These are phyloP conservation scores for Datura wrightii DNA, from an alignment of 257 asterid genomes.

Conservation along the genomic window DNA sequence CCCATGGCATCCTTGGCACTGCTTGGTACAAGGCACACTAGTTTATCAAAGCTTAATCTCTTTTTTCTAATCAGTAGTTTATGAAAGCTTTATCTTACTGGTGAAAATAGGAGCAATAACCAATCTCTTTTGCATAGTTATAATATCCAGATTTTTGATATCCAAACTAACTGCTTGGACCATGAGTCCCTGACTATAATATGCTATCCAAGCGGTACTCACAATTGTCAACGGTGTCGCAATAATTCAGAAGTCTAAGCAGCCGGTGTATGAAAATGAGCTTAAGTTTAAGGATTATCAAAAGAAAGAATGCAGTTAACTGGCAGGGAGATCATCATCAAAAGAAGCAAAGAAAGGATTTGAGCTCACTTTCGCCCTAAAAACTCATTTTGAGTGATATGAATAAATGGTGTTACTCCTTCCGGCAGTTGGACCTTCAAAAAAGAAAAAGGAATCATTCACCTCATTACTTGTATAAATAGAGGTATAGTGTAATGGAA, in stretches of 20 bases:
- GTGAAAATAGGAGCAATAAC: not conserved
- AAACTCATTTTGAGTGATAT: constrained; percentile 63
- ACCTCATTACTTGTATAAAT: constrained; percentile 35
- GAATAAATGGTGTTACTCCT: constrained; percentile 61
- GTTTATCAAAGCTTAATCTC: not conserved
- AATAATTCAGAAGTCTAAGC: constrained; percentile 10
- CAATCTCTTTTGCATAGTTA: not conserved
- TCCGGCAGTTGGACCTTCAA: constrained; percentile 61
- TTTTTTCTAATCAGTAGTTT: not conserved
- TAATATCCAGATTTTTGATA: not conserved
- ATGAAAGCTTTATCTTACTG: not conserved
- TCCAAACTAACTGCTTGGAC: not conserved
- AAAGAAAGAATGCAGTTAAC: not conserved
- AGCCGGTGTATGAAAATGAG: not conserved
- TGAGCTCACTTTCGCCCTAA: constrained; percentile 64
- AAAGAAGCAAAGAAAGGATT: constrained; percentile 28
- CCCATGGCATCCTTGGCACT: not conserved
- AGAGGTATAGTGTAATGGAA: constrained; percentile 7
- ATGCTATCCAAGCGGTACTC: constrained; percentile 20
- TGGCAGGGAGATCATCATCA: not conserved
- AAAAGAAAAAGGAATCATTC: constrained; percentile 34
- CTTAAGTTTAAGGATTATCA: not conserved
- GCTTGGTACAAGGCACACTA: not conserved
- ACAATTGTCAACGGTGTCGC: not conserved
- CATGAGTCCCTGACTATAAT: not conserved